Conservation (phyloP, 2,329 filamentous ascomycete species). For the Pseudopithomyces maydicus region DNA sequence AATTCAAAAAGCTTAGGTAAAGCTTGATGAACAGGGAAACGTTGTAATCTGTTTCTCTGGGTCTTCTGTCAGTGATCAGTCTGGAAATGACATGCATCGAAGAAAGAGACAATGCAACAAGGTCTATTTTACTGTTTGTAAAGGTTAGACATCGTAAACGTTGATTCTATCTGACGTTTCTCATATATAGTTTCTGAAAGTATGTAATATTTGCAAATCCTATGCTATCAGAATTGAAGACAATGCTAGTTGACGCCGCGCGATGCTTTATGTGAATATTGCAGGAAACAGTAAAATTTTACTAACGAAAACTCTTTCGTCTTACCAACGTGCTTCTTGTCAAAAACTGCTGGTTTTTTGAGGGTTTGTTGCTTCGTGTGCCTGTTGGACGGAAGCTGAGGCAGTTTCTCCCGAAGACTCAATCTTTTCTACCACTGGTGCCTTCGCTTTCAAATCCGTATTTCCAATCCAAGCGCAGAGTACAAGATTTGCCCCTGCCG, state of each 20-base stretch:
- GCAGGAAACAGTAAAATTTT: not conserved
- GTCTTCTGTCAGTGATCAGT: too few relatives aligned
- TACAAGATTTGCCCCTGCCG: constrained; percentile 14
- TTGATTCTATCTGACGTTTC: too few relatives aligned
- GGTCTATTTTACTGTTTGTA: too few relatives aligned
- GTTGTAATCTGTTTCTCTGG: too few relatives aligned
- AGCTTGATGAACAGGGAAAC: too few relatives aligned
- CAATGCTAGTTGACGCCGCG: not conserved
- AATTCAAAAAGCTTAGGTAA: too few relatives aligned
- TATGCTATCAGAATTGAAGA: not conserved
- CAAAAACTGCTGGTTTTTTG: not conserved
- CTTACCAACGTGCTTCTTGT: not conserved
- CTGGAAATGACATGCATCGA: not conserved
- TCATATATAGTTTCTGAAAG: too few relatives aligned
- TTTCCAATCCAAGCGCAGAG: constrained; percentile 21
- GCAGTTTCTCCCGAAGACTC: not conserved
- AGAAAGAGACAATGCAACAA: too few relatives aligned
- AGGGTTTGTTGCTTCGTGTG: not conserved
- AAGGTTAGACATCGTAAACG: too few relatives aligned
- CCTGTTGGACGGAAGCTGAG: not conserved
- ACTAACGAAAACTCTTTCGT: too few relatives aligned
- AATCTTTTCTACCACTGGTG: constrained; percentile 8
- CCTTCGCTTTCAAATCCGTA: constrained; percentile 22
- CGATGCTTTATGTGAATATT: not conserved
- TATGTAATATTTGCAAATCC: too few relatives aligned